A percentile compares a stretch with the other conserved stretches of the same genome.
phyloP scores from a whole-genome alignment of 2,329 filamentous ascomycete genomes.

The Pestalotiopsis sp. region DNA sequence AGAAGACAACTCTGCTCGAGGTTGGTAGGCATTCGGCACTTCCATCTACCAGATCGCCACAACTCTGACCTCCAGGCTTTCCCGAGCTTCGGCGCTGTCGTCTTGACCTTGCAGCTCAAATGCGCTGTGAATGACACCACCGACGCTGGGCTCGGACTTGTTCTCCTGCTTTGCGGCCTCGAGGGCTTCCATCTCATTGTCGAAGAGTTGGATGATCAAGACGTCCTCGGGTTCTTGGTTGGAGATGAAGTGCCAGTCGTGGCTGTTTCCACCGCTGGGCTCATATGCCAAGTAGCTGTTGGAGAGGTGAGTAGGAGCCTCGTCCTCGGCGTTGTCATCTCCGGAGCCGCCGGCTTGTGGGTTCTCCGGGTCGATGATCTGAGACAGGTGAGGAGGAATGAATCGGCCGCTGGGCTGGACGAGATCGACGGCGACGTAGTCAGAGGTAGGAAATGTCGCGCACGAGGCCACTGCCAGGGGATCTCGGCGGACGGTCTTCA shows the following conservation, averaged over 20 bases:
- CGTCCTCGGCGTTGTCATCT: constrained; percentile 9
- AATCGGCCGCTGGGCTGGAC: neutral
- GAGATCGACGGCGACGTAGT: constrained; percentile 20
- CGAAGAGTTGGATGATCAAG: constrained; percentile 23
- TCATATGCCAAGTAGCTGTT: constrained; percentile 11
- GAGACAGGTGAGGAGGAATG: neutral
- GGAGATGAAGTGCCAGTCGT: constrained; percentile 22
- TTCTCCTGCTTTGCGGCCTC: neutral
- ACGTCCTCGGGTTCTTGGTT: constrained; percentile 24
- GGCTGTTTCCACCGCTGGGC: constrained; percentile 15
- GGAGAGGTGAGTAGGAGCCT: neutral
- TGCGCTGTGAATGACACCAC: neutral
- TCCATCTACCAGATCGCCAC: neutral
- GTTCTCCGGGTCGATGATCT: neutral
- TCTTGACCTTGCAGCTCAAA: neutral
- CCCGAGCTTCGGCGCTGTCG: neutral
- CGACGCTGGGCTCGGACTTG: neutral
- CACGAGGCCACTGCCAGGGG: constrained; percentile 20
- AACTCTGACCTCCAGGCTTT: neutral
- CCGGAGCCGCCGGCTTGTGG: constrained; percentile 12
- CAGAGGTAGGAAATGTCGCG: constrained; percentile 16
- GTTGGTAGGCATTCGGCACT: no score
- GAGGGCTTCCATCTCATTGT: constrained; percentile 19
- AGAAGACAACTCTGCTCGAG: no score
- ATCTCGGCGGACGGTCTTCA: constrained; percentile 22